A percentile compares a stretch with the other conserved stretches of the same genome.
Evolutionary conservation across 2,329 filamentous ascomycete genomes (phyloP).

Genomic region (Fusarium globosum): DNA sequence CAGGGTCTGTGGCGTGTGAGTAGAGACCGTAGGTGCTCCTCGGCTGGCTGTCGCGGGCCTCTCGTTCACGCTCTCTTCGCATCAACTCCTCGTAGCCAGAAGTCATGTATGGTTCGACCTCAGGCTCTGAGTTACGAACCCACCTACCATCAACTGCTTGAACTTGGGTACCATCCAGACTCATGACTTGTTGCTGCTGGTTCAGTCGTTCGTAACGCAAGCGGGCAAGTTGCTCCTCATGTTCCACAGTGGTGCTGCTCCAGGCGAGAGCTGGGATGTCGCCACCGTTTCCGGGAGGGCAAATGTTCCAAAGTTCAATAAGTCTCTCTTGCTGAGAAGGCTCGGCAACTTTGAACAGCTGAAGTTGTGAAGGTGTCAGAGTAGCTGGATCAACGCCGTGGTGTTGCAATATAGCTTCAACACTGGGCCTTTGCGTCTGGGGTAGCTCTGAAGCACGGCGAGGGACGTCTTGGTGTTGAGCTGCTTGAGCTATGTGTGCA

Average conservation of each 20-base stretch:
- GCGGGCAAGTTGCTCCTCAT: constrained; percentile 69
- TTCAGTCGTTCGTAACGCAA: constrained; percentile 66
- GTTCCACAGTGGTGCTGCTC: constrained; percentile 64
- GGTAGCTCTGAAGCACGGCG: constrained; percentile 64
- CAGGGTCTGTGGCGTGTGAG: constrained; percentile 72
- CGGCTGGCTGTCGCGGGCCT: constrained; percentile 48
- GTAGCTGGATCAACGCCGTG: constrained; percentile 76
- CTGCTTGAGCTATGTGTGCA: constrained; percentile 62
- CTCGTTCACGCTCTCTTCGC: constrained; percentile 68
- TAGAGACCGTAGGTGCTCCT: constrained; percentile 62
- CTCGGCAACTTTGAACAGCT: constrained; percentile 82
- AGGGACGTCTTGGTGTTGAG: constrained; percentile 51
- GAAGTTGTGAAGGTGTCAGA: constrained; percentile 79
- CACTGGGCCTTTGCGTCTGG: constrained; percentile 59
- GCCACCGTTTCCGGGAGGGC: constrained; percentile 70
- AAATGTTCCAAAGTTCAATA: constrained; percentile 87
- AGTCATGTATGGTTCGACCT: constrained; percentile 85
- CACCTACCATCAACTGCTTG: constrained; percentile 67
- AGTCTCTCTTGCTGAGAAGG: constrained; percentile 77
- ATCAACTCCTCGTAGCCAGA: constrained; percentile 81
- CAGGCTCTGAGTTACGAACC: constrained; percentile 53
- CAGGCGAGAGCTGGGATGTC: constrained; percentile 66
- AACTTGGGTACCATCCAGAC: constrained; percentile 64
- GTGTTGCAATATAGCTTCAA: constrained; percentile 69
- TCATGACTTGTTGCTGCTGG: constrained; percentile 58